Evolutionary conservation across 2,329 filamentous ascomycete genomes (phyloP).

Genomic region (Monilinia fructigena): DNA sequence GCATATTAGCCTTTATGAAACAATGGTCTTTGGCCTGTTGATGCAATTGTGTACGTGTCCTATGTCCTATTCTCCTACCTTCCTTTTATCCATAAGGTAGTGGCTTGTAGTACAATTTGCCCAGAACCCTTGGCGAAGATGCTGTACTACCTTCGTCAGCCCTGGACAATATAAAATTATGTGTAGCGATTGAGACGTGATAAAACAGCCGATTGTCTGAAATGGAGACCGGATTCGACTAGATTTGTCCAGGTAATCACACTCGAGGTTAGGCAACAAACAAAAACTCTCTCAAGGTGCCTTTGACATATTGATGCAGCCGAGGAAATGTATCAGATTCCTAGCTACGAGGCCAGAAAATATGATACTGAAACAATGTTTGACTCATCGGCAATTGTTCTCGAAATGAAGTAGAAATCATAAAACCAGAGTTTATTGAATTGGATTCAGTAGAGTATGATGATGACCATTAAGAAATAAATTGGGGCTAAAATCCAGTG

Average conservation of each 20-base stretch:
- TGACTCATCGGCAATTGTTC: neutral
- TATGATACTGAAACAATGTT: neutral
- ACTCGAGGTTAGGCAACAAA: neutral
- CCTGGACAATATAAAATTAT: neutral
- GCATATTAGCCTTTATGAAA: slow-evolving; percentile 5
- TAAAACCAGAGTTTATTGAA: neutral
- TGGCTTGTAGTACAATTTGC: slow-evolving; percentile 3
- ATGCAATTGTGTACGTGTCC: neutral
- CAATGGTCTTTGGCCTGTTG: neutral
- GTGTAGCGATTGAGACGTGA: neutral
- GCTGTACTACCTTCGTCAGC: neutral
- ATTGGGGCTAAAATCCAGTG: neutral
- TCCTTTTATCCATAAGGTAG: neutral
- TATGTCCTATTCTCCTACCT: neutral
- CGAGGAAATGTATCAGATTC: neutral
- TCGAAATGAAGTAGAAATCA: neutral
- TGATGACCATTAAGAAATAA: neutral
- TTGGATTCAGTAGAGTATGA: neutral
- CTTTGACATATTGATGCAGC: neutral
- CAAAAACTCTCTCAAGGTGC: neutral
- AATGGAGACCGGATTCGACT: neutral
- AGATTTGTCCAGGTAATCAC: neutral
- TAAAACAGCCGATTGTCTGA: neutral
- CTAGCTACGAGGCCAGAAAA: neutral
- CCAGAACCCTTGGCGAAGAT: slow-evolving; percentile 9